Evolutionary conservation across 1,284 basidiomycete genomes (phyloP).

Genomic region (Fomitopsis pinicola): DNA sequence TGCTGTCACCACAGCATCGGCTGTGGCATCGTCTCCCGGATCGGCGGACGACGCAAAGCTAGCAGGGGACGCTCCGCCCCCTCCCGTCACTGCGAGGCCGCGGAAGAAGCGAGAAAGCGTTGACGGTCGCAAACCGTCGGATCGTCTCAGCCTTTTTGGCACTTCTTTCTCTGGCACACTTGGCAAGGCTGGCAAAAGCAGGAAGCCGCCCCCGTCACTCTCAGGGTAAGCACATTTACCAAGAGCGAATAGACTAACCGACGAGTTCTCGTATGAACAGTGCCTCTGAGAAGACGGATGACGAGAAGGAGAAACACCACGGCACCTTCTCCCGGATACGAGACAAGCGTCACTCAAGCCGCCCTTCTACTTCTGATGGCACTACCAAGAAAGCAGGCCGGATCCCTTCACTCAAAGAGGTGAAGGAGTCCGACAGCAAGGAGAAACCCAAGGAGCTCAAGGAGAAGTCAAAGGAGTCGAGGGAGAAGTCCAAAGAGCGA

Average conservation of each 20-base stretch:
- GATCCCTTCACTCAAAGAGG: constrained; percentile 4
- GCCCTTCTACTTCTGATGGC: constrained; percentile 35
- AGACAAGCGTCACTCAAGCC: constrained; percentile 31
- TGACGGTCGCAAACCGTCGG: constrained; percentile 47
- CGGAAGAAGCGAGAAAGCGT: constrained; percentile 46
- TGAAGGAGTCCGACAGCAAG: constrained; percentile 6
- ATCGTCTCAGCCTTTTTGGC: constrained; percentile 79
- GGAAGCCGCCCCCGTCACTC: constrained; percentile 79
- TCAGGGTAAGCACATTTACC: constrained; percentile 39
- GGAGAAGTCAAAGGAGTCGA: constrained; percentile 4
- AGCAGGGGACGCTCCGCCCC: constrained; percentile 8
- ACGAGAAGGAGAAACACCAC: constrained; percentile 26
- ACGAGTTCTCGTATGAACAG: constrained; percentile 5
- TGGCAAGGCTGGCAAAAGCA: constrained; percentile 57
- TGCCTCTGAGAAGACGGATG: constrained; percentile 20
- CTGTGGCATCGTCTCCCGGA: constrained; percentile 12
- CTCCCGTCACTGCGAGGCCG: constrained; percentile 28
- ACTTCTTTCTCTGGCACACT: constrained; percentile 50
- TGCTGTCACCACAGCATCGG: constrained; percentile 6
- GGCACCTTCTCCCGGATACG: constrained; percentile 44
- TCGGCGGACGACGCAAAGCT: constrained; percentile 20
- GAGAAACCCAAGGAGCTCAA: constrained; percentile 3
- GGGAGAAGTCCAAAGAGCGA: too few species aligned
- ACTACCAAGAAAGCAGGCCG: constrained; percentile 17
- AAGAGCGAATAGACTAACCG: background rate